These are phyloP conservation scores for Xylaria curta DNA, from an alignment of 495 filamentous ascomycete species.

Conservation along the genomic window DNA sequence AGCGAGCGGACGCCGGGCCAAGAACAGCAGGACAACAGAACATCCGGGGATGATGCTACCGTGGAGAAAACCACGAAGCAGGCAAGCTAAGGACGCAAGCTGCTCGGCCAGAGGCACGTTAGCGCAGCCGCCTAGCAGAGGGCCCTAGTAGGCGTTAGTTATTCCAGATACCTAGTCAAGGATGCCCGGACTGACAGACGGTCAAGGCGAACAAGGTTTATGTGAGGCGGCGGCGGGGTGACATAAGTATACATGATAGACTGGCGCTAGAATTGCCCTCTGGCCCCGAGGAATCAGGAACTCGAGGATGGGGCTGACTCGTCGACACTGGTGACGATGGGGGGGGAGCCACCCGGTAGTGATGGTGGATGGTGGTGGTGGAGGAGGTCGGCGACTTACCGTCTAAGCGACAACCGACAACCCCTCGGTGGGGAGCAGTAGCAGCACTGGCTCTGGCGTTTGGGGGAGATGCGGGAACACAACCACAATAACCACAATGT, in stretches of 20 bases:
- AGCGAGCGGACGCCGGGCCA: conserved; percentile 1
- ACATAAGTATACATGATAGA: conserved; percentile 4
- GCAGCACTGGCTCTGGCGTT: background rate
- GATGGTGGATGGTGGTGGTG: background rate
- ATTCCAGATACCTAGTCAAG: background rate
- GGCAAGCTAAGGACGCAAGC: conserved; percentile 11
- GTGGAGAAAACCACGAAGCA: background rate
- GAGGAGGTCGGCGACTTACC: conserved; percentile 4
- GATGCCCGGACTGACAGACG: background rate
- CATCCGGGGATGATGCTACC: conserved; percentile 15
- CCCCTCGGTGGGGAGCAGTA: conserved; percentile 13
- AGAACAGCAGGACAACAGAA: conserved; percentile 2
- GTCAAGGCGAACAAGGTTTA: background rate
- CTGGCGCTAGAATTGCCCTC: background rate
- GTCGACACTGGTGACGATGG: conserved; percentile 5
- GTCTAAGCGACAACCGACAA: background rate
- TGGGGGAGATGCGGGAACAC: background rate
- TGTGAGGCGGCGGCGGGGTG: conserved; percentile 8
- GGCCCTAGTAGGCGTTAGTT: background rate
- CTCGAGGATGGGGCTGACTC: conserved; percentile 9
- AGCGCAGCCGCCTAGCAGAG: conserved; percentile 19
- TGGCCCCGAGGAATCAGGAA: background rate
- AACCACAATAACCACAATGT: background rate
- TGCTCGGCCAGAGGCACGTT: conserved; percentile 14
- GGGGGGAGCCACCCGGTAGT: background rate